Evolutionary conservation across 208 protist species (phyloP), one percentile per base, ranked within the genome.

Genomic region (Leishmania gerbilli): DNA sequence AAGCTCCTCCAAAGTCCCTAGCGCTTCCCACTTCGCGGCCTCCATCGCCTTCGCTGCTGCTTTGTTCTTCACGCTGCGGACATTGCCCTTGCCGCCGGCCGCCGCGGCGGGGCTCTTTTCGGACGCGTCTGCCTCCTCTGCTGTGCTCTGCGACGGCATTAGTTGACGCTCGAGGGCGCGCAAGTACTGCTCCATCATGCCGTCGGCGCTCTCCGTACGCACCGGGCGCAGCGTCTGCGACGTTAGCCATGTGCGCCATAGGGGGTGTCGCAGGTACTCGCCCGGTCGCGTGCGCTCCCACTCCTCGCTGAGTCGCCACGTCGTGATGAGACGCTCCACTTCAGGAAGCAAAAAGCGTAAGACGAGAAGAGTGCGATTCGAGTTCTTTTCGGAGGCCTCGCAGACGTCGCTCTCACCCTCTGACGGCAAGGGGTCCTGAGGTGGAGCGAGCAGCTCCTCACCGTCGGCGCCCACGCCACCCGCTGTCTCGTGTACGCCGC

Each of bases 301-400:
- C 56, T 91, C 88, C 64, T 83, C 76, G 79, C 90, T 93, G 19
- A 82, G 82, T 21, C 88, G 64, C 90, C 90, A 93, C 51, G 82
- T 76, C 37, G 81, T 84, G 76, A 93, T 88, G 45, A 93, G 81
- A 8, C 86, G 80, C 56, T 83, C 81, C 74, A 93, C 90, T 62
- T 93, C 90, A 27, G 81, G 74, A 11, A 86, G 87, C 13, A 78
- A 74, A 76, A 91, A 91, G 55, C 88, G 80, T 13, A 93, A 37
- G 9, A 80, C 69, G 17, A 91, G 51, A 37, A 82, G 51, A 1
- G 62, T 81, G 31, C 56, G 62, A n/a, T 75, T 67, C 9, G 64
- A 53, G 21, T 31, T 11, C 58, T 42, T 68, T 4, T 37, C 13
- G 6, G 31, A 21, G 17, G n/a, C 31, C 27, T 60, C 34, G 51